Conservation (phyloP, 768 basidiomycete genomes). For the Pulveroboletus sp. region DNA sequence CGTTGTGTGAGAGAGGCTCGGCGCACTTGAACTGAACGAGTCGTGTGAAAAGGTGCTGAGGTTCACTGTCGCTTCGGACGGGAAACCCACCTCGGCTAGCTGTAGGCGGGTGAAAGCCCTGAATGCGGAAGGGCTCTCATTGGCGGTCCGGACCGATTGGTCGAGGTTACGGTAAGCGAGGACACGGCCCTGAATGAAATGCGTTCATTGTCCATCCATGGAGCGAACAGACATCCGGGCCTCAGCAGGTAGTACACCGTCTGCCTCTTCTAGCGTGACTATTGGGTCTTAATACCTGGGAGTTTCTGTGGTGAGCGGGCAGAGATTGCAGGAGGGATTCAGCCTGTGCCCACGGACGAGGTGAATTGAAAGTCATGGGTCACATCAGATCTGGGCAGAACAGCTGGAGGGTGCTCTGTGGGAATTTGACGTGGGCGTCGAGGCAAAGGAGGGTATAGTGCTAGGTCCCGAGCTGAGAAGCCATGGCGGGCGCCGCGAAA, state of each 20-base stretch:
- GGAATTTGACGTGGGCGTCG: not conserved
- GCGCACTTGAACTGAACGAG: not conserved
- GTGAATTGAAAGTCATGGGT: not conserved
- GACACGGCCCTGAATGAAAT: not conserved
- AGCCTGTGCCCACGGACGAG: too few relatives aligned
- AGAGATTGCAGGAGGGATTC: too few relatives aligned
- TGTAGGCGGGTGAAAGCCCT: not conserved
- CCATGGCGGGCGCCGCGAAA: not conserved
- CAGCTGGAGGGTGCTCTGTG: not conserved
- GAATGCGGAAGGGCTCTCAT: not conserved
- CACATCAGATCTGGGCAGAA: not conserved
- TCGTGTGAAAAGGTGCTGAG: not conserved
- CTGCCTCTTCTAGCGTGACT: not conserved
- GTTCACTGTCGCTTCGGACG: not conserved
- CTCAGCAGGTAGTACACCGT: not conserved
- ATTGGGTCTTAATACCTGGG: too few relatives aligned
- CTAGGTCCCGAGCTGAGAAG: not conserved
- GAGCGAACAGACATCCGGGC: not conserved
- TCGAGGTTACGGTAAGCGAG: not conserved
- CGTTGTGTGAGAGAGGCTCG: not conserved
- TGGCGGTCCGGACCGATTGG: constrained; percentile 3
- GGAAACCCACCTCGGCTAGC: not conserved
- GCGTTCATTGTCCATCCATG: too few relatives aligned
- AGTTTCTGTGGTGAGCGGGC: not conserved
- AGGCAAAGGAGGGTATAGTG: not conserved